Base-by-base conservation (phyloP, 768 basidiomycete species). In the Amyloporia xantha region DNA sequence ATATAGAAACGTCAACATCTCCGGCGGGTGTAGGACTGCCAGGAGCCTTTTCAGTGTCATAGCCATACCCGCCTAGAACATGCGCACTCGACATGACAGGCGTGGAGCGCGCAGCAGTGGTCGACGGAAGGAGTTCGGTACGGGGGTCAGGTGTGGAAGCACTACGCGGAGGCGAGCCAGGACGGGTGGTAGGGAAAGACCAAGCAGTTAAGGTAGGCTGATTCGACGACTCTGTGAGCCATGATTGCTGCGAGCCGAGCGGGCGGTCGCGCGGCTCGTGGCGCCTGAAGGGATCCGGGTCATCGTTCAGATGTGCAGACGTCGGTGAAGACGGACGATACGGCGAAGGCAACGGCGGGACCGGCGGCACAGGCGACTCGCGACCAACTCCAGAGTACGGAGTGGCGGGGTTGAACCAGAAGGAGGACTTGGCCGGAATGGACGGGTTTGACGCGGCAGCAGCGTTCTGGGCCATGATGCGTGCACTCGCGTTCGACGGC, bases 11-110 rank as follows among this genome's bases (percentile, higher is more conserved):
- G 49, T 84, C 75, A 44, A 84, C 61, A 27, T 75, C 72, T 19
- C 69, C 69, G n/a, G 68, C 60, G n/a, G 70, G 60, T 10, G 70
- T 59, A 5, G 57, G 46, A 25, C 75, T 68, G 6, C 67, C 60
- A 17, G 79, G 65, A 11, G 76, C 76, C 56, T 75, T 82, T 43
- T 61, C 70, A 3, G 71, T 70, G n/a, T 71, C 69, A 53, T 78
- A 84, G 2, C 81, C 81, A 63, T 87, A 84, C 1, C 82, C 83
- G 37, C 82, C 84, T 28, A 86, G 68, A 10, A 85, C 85, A 49
- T 76, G 77, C 15, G 79, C 78, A 41, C 71, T 75, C 1, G 76
- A 72, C 59, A 85, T 61, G 12, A 72, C 73, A 13, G 82, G 78
- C 0, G 79, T 57, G 2, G 79, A 74, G 20, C 75, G 75, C 24